A percentile compares a stretch with the other conserved stretches of the same genome.
Evolutionary conservation across 352 stramenopile species (phyloP).

Genomic region (Hyaloperonospora brassicae): DNA sequence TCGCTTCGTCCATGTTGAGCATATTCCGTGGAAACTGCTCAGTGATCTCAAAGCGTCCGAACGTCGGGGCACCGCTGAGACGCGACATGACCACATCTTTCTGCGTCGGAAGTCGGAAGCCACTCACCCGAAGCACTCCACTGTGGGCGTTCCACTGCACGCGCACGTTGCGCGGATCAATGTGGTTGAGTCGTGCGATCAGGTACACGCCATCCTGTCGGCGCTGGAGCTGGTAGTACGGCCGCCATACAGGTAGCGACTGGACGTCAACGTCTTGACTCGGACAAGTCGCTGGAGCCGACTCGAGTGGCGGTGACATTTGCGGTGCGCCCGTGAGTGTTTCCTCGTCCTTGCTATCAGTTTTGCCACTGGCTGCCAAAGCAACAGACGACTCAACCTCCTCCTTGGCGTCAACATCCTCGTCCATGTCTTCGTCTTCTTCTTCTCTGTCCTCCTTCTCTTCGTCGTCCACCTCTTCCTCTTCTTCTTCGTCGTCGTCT

Average conservation of each 20-base stretch:
- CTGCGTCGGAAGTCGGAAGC: constrained; percentile 44
- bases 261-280: constrained; percentile 16
- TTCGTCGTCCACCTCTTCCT: no score
- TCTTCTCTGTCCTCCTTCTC: no score
- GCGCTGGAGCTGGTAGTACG: constrained; percentile 58
- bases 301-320: constrained; percentile 4
- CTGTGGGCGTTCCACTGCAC: constrained; percentile 37
- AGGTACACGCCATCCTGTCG: constrained; percentile 39
- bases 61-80: no score
- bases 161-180: constrained; percentile 27
- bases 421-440: constrained; percentile 12
- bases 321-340: constrained; percentile 5
- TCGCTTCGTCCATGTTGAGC: constrained; percentile 45
- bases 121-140: constrained; percentile 36
- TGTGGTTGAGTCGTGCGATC: constrained; percentile 24
- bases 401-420: constrained; percentile 9
- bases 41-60: constrained; percentile 56
- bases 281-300: neutral
- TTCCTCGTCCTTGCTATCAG: neutral
- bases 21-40: constrained; percentile 41
- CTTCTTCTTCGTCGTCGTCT: no score
- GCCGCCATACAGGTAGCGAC: constrained; percentile 41
- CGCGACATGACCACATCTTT: no score
- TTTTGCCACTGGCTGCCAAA: constrained; percentile 13
- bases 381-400: no score